Evolutionary conservation across 352 stramenopile species (phyloP), one percentile per base, ranked within the genome.

Genomic region (Phytopythium helicoides): DNA sequence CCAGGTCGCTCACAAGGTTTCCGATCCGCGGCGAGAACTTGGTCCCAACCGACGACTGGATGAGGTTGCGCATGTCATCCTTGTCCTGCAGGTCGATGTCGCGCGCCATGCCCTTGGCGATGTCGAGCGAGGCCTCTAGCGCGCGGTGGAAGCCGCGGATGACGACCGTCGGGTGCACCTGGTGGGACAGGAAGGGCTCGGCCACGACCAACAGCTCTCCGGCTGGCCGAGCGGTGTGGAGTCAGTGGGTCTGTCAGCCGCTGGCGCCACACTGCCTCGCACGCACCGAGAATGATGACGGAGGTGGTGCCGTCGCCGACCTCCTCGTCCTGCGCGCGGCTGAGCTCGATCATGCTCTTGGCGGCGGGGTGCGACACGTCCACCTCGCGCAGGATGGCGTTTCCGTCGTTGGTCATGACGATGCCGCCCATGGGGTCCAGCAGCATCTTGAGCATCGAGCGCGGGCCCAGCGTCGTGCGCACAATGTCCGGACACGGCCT

Each of bases 301-400:
- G 94, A 99, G n/a, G 98, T 99, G 26, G 98, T 99, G 55, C 98
- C 98, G 72, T 99, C 98, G 37, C 98, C 97, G 18, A 99, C 98
- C 77, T 99, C 97, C 72, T 99, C 98, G 73, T 99, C 97, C 77
- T 99, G 97, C 7, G 96, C 96, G 41, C 97, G 80, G 54, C 83
- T 98, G 15, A 99, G 79, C 81, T 99, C 98, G 74, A 99, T 99
- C 97, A 99, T 99, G 68, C 89, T 98, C 81, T 99, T 99, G 44
- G 97, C 97, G 11, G 98, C 98, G 2, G 97, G 96, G 76, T 99
- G 96, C 15, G 88, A 96, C 40, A 99, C 96, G 77, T 99, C 95
- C 46, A 99, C 87, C 65, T 99, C 97, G 22, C 97, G 90, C 25
- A 99, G 79, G 60, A 99, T 99, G 54, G 92, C 96, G 74, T 99